Conservation (phyloP, 2,329 filamentous ascomycete genomes). For the Stachybotrys chartarum region DNA sequence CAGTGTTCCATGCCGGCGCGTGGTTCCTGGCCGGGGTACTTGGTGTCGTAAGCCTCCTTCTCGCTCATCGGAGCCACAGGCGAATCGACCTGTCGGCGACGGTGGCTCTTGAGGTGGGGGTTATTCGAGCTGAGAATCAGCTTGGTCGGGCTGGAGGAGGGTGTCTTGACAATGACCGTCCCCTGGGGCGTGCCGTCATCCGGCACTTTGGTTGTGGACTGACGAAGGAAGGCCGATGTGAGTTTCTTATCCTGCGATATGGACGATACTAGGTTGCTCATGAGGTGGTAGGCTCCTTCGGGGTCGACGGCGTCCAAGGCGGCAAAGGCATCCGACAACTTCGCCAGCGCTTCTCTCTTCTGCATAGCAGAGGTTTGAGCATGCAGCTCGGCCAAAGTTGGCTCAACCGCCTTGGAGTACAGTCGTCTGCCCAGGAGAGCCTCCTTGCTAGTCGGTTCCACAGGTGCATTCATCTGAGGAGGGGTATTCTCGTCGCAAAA, state of each 20-base stretch:
- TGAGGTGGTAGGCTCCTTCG: conserved; percentile 79
- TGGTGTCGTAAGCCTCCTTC: conserved; percentile 38
- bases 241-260: conserved; percentile 65
- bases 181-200: conserved; percentile 41
- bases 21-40: conserved; percentile 47
- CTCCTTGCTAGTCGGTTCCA: conserved; percentile 67
- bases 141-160: conserved; percentile 48
- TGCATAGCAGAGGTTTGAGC: conserved; percentile 61
- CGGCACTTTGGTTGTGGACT: conserved; percentile 31
- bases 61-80: conserved; percentile 30
- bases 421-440: conserved; percentile 72
- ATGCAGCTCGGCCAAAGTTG: conserved; percentile 76
- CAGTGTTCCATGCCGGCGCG: conserved; percentile 83
- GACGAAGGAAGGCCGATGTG: conserved; percentile 36
- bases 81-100: conserved; percentile 51
- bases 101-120: conserved; percentile 75
- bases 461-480: conserved; percentile 34
- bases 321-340: conserved; percentile 78
- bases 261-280: conserved; percentile 69
- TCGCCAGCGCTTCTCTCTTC: conserved; percentile 77
- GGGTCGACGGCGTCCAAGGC: conserved; percentile 81
- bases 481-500: conserved; percentile 59
- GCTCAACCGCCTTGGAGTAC: conserved; percentile 75
- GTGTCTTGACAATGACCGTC: conserved; percentile 52
- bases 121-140: conserved; percentile 75